Conservation (phyloP, 2,329 filamentous ascomycete genomes). For the Diaporthe sp. region DNA sequence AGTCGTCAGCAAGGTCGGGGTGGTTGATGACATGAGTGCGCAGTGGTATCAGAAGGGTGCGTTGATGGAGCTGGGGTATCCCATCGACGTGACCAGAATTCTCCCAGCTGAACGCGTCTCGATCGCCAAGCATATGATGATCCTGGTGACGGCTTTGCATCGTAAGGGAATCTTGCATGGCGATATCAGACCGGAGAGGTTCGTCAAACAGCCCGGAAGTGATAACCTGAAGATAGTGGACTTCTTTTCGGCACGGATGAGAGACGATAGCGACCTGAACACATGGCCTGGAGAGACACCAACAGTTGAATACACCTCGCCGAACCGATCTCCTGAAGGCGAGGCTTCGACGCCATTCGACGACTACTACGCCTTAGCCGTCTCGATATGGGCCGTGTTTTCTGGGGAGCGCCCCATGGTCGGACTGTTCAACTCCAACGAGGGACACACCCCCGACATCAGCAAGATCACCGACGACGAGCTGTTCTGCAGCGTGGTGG, state of each 20-base stretch:
- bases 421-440: constrained; percentile 33
- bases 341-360: constrained; percentile 14
- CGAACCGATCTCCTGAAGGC: neutral
- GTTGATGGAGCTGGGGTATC: constrained; percentile 24
- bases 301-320: constrained; percentile 18
- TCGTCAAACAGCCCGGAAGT: constrained; percentile 15
- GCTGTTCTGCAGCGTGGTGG: constrained; percentile 34
- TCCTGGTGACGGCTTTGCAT: constrained; percentile 28
- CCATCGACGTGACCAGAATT: constrained; percentile 24
- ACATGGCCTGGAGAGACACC: constrained; percentile 25
- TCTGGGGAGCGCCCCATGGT: constrained; percentile 24
- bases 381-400: constrained; percentile 32
- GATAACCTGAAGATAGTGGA: constrained; percentile 5
- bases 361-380: constrained; percentile 33
- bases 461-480: constrained; percentile 35
- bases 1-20: constrained; percentile 31
- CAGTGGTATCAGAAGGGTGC: constrained; percentile 36
- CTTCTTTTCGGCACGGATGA: constrained; percentile 30
- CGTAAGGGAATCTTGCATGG: constrained; percentile 30
- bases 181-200: constrained; percentile 28
- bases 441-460: constrained; percentile 24
- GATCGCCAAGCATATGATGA: constrained; percentile 27
- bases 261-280: constrained; percentile 32
- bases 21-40: constrained; percentile 36
- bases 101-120: constrained; percentile 32